Evolutionary conservation across 768 basidiomycete genomes (phyloP).

Genomic region (Podaxis pistillaris): DNA sequence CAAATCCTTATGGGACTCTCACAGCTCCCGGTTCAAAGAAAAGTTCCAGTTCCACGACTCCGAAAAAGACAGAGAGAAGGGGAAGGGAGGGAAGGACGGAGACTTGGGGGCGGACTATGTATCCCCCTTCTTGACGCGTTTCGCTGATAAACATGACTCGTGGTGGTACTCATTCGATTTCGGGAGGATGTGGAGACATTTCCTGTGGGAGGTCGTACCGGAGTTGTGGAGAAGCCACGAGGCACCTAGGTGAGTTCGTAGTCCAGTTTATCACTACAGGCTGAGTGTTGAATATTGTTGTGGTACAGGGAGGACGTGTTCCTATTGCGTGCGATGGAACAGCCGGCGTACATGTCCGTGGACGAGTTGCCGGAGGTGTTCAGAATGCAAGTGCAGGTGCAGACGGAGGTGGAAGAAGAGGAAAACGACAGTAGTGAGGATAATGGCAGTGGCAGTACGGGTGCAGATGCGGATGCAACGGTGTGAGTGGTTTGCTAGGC

Average conservation of each 20-base stretch:
- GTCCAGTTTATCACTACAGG: neutral
- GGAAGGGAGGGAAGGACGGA: neutral
- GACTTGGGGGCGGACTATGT: neutral
- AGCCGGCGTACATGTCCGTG: neutral
- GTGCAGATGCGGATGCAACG: neutral
- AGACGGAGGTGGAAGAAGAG: neutral
- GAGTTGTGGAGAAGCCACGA: neutral
- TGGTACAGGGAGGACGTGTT: constrained; percentile 9
- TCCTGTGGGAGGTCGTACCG: constrained; percentile 5
- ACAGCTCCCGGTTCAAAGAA: neutral
- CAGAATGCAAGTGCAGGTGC: neutral
- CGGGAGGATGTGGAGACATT: neutral
- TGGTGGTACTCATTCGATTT: constrained; percentile 1
- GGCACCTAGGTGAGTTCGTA: neutral
- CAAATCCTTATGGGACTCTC: neutral
- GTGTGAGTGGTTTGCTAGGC: neutral
- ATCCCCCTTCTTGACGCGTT: constrained; percentile 7
- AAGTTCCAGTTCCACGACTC: neutral
- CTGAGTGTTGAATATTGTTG: neutral
- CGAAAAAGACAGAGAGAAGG: too few relatives aligned
- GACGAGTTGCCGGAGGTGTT: constrained; percentile 1
- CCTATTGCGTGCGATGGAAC: constrained; percentile 11
- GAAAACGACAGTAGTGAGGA: neutral
- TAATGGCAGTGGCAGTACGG: neutral
- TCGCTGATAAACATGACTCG: neutral